Evolutionary conservation across 257 asterid species (phyloP).

Genomic region (Buddleja alternifolia): DNA sequence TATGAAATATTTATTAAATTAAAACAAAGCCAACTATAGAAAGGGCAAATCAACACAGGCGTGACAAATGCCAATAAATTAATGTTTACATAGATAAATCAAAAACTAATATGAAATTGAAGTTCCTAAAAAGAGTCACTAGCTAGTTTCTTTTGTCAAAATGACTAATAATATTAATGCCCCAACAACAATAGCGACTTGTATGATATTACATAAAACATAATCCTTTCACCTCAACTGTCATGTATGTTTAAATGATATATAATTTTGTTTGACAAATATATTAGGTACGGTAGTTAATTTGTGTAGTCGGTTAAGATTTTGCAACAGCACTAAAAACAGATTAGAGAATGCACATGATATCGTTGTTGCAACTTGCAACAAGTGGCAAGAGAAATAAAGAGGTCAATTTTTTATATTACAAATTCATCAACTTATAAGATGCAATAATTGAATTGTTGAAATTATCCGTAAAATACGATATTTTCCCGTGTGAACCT

Average conservation of each 20-base stretch:
- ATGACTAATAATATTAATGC: not conserved
- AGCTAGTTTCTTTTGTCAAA: conserved; percentile 6
- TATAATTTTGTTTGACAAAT: not conserved
- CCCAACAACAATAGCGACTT: conserved; percentile 1
- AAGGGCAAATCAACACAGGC: conserved; percentile 1
- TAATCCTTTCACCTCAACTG: not conserved
- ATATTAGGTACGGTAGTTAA: too few species aligned
- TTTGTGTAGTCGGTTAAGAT: conserved; percentile 17
- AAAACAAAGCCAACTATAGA: too few species aligned
- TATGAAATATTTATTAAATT: too few species aligned
- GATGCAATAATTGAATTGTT: not conserved
- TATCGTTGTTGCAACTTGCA: not conserved
- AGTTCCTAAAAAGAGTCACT: conserved; percentile 12
- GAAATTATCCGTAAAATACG: not conserved
- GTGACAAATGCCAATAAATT: not conserved
- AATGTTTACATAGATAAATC: not conserved
- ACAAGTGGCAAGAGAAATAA: not conserved
- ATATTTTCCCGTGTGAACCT: not conserved
- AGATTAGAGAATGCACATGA: not conserved
- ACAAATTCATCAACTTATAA: not conserved
- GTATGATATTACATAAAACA: not conserved
- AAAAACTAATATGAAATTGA: not conserved
- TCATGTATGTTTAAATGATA: conserved; percentile 5
- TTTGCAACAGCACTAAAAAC: conserved; percentile 3
- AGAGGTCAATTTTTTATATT: not conserved